A percentile compares a stretch with the other conserved stretches of the same genome.
phyloP scores from a whole-genome alignment of 768 basidiomycete species.

The Suillus spraguei region DNA sequence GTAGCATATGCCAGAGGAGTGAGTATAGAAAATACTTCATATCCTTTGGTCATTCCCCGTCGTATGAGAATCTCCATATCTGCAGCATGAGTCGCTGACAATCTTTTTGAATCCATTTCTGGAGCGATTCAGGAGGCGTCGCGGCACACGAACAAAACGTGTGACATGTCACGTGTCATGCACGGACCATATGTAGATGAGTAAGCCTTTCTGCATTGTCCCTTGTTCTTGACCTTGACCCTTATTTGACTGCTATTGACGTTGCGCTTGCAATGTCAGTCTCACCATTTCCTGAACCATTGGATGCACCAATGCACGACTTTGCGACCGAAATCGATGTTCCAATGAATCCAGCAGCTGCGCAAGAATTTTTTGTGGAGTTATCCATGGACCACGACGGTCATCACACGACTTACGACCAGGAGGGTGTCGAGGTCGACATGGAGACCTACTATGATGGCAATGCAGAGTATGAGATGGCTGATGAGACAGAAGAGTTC shows the following conservation, averaged over 20 bases:
- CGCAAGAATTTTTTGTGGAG: slow-evolving; percentile 53
- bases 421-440: slow-evolving; percentile 60
- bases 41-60: slow-evolving; percentile 65
- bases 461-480: slow-evolving; percentile 51
- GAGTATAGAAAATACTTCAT: slow-evolving; percentile 65
- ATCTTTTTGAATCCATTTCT: slow-evolving; percentile 21
- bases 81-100: slow-evolving; percentile 42
- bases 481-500: slow-evolving; percentile 32
- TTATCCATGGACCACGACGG: slow-evolving; percentile 63
- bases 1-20: slow-evolving; percentile 62
- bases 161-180: slow-evolving; percentile 26
- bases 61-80: slow-evolving; percentile 72
- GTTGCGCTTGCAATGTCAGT: slow-evolving; percentile 27
- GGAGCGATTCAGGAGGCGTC: slow-evolving; percentile 2
- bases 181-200: slow-evolving; percentile 35
- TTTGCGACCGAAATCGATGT: slow-evolving; percentile 59
- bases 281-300: slow-evolving; percentile 45
- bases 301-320: slow-evolving; percentile 68
- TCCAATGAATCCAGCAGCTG: slow-evolving; percentile 50
- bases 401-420: slow-evolving; percentile 35
- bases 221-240: slow-evolving; percentile 19
- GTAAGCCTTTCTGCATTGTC: slow-evolving; percentile 8
- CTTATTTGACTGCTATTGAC: slow-evolving; percentile 17
- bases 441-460: slow-evolving; percentile 59
- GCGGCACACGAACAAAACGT: slow-evolving; percentile 1